Evolutionary conservation across 2,329 filamentous ascomycete genomes (phyloP).

Genomic region (Paracamarosporium sp.): DNA sequence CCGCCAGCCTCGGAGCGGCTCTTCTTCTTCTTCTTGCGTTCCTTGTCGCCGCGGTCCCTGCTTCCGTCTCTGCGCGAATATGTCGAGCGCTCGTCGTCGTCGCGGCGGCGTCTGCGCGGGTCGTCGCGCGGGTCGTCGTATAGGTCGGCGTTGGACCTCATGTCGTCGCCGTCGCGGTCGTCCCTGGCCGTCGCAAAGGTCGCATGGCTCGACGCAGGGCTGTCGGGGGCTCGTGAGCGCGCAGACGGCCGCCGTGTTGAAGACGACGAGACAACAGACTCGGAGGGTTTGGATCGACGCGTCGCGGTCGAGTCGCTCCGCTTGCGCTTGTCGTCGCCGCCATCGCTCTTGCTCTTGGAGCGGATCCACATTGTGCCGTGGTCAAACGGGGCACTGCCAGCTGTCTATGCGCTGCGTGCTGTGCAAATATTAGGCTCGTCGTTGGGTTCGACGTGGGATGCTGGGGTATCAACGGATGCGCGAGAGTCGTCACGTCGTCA

Average conservation of each 20-base stretch:
- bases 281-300: constrained; percentile 32
- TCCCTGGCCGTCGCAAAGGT: constrained; percentile 46
- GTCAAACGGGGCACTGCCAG: constrained; percentile 15
- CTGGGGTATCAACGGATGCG: constrained; percentile 30
- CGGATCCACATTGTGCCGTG: constrained; percentile 45
- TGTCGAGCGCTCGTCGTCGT: constrained; percentile 37
- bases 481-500: constrained; percentile 36
- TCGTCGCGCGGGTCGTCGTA: constrained; percentile 39
- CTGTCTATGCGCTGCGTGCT: constrained; percentile 25
- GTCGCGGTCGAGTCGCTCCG: constrained; percentile 33
- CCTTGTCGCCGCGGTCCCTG: constrained; percentile 40
- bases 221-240: constrained; percentile 32
- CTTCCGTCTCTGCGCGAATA: constrained; percentile 37
- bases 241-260: constrained; percentile 41
- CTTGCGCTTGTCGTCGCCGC: constrained; percentile 33
- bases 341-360: constrained; percentile 46
- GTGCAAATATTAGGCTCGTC: constrained; percentile 25
- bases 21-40: constrained; percentile 37
- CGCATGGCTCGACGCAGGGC: constrained; percentile 43
- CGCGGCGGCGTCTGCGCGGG: constrained; percentile 25
- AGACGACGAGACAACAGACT: constrained; percentile 43
- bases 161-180: constrained; percentile 37
- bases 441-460: constrained; percentile 15
- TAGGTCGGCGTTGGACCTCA: constrained; percentile 38
- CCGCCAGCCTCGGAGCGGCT: constrained; percentile 38